Base-by-base conservation (phyloP, 1,284 basidiomycete genomes). In the Moesziomyces aphidis region DNA sequence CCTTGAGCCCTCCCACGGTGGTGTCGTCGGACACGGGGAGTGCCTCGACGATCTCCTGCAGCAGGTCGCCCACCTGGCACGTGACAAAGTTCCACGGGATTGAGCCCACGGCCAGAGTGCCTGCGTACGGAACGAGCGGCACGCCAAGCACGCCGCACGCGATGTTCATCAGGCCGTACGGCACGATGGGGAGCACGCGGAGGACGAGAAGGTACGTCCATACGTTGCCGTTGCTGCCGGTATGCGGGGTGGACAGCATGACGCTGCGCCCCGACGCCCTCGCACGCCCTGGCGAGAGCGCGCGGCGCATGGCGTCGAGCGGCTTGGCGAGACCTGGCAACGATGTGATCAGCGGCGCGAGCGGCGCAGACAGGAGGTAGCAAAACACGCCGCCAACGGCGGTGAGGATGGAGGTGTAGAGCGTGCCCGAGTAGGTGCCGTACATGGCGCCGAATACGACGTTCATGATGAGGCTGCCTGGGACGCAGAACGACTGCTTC, bases 21-120 rank as follows among this genome's bases (percentile, higher is more conserved):
- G 55, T 57, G n/a, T 50, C 59, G 26, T 68, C 68, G 19, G 67
- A 55, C 6, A 55, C 48, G 13, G 73, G 77, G 0, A 83, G 44
- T 1, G 79, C 80, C 19, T 76, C 63, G 26, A 79, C 78, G 44
- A 83, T 73, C 44, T 83, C 80, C 42, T 80, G 76, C 28, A 84
- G 54, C 31, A 84, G 28, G 45, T 83, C 83, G 36, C 83, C 83
- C 26, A 82, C 67, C 62, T 83, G 81, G 23, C 77, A 76, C 1
- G 83, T 84, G 56, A 79, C 77, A 61, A 80, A 79, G 70, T 84
- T 84, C 83, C 83, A 84, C 9, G 82, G 81, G 13, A 83, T 62
- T 22, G 77, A 79, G 2, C 83, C 83, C 15, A 83, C 44, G 9
- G 62, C 79, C 6, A 84, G 59, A 6, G 83, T 83, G 10, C 60